Percentiles rank a stretch among this genome's conserved stretches.
Conservation (phyloP, 805 yeast genomes). For the Candida dajiaensis region DNA sequence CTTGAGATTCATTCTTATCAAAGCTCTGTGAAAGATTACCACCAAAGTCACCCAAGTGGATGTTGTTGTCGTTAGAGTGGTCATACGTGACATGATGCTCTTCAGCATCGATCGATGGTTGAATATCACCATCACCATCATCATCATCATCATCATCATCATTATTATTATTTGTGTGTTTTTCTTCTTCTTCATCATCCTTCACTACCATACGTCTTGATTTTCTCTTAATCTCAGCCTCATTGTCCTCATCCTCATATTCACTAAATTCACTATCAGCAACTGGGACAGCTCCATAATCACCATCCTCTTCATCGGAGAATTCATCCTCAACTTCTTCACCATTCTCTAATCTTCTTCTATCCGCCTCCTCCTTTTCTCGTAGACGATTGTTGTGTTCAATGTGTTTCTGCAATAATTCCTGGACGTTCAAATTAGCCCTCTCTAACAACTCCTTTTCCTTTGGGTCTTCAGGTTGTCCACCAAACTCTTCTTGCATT, state of each 20-base stretch:
- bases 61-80: not conserved
- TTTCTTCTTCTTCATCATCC: conserved; percentile 12
- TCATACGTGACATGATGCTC: not conserved
- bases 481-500: conserved; percentile 42
- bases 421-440: conserved; percentile 19
- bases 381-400: conserved; percentile 17
- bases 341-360: conserved; percentile 15
- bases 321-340: conserved; percentile 7
- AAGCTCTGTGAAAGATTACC: conserved; percentile 17
- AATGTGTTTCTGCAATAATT: conserved; percentile 17
- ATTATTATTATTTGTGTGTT: conserved; percentile 1
- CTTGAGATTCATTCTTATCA: conserved; percentile 8
- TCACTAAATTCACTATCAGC: conserved; percentile 19
- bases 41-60: conserved; percentile 21
- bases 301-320: conserved; percentile 2
- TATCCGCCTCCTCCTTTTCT: conserved; percentile 31
- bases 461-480: conserved; percentile 39
- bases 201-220: conserved; percentile 7
- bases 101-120: not conserved
- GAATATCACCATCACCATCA: not conserved
- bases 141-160: conserved; percentile 13
- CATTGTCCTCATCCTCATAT: conserved; percentile 13
- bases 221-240: conserved; percentile 3
- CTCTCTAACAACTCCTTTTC: conserved; percentile 19
- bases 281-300: conserved; percentile 16